These are phyloP conservation scores for Cylindrodendrum hubeiense DNA, from an alignment of 2,329 filamentous ascomycete genomes.

Conservation along the genomic window DNA sequence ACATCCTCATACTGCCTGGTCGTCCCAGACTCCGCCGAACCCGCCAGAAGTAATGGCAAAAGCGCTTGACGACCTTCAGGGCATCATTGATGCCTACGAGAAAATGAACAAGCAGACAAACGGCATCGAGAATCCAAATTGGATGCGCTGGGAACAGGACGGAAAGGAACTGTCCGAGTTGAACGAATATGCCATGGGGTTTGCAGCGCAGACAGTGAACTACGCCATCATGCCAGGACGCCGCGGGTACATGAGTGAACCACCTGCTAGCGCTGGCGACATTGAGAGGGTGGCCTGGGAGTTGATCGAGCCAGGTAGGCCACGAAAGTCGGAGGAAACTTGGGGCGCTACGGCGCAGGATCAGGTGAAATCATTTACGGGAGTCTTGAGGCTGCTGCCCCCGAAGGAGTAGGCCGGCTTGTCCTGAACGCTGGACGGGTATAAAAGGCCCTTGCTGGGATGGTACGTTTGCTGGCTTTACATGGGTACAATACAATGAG, in stretches of 20 bases:
- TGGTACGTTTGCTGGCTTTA: neutral
- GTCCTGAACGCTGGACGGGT: too few species aligned
- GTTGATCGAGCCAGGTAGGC: conserved; percentile 44
- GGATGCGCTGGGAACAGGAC: conserved; percentile 51
- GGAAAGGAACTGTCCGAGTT: conserved; percentile 45
- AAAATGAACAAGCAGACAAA: conserved; percentile 28
- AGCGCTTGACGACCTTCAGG: conserved; percentile 36
- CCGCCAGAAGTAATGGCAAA: conserved; percentile 25
- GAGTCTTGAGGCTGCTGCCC: conserved; percentile 38
- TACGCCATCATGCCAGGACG: conserved; percentile 43
- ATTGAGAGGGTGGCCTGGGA: conserved; percentile 51
- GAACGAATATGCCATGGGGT: conserved; percentile 41
- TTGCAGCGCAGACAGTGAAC: conserved; percentile 42
- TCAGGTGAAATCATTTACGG: conserved; percentile 43
- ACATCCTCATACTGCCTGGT: neutral
- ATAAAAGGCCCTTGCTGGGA: neutral
- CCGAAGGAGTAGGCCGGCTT: conserved; percentile 14
- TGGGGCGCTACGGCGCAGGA: conserved; percentile 50
- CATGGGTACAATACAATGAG: neutral
- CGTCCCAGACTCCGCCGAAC: neutral
- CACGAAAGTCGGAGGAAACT: conserved; percentile 37
- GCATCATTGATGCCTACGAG: conserved; percentile 41
- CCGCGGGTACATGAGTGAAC: conserved; percentile 9
- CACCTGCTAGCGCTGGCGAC: conserved; percentile 36
- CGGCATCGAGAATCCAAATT: conserved; percentile 41